Conservation (phyloP, 306 rosid species). For the Sechiopsis laciniata region DNA sequence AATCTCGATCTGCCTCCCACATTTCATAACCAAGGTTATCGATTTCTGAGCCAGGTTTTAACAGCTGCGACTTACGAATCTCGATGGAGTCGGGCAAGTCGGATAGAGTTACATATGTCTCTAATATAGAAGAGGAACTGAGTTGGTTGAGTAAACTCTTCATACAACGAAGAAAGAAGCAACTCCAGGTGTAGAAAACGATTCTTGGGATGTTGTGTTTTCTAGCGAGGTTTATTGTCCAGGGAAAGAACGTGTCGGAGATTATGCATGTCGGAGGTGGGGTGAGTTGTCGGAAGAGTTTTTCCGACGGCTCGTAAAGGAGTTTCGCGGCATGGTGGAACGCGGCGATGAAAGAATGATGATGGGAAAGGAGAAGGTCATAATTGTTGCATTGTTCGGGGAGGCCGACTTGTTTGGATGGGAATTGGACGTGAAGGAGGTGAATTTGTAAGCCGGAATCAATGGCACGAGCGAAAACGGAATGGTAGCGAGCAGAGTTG, state of each 20-base stretch:
- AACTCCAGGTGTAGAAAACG: too few relatives aligned
- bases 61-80: slow-evolving; percentile 14
- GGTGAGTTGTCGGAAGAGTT: too few relatives aligned
- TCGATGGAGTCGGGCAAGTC: slow-evolving; percentile 17
- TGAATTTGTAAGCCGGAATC: slow-evolving; percentile 15
- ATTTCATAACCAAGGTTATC: background rate
- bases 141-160: too few relatives aligned
- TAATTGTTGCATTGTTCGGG: background rate
- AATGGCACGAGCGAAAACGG: slow-evolving; percentile 12
- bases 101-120: too few relatives aligned
- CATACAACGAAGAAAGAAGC: too few relatives aligned
- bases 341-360: background rate
- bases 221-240: too few relatives aligned
- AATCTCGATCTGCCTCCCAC: background rate
- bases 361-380: background rate
- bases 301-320: too few relatives aligned
- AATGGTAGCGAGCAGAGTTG: slow-evolving; percentile 27
- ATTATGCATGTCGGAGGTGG: too few relatives aligned
- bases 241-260: too few relatives aligned
- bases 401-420: background rate
- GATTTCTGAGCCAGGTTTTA: background rate
- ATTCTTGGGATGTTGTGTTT: too few relatives aligned
- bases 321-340: too few relatives aligned
- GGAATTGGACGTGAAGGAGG: background rate
- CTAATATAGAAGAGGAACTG: background rate